Evolutionary conservation across 2,329 filamentous ascomycete species (phyloP).

Genomic region (Trichoderma sp.): DNA sequence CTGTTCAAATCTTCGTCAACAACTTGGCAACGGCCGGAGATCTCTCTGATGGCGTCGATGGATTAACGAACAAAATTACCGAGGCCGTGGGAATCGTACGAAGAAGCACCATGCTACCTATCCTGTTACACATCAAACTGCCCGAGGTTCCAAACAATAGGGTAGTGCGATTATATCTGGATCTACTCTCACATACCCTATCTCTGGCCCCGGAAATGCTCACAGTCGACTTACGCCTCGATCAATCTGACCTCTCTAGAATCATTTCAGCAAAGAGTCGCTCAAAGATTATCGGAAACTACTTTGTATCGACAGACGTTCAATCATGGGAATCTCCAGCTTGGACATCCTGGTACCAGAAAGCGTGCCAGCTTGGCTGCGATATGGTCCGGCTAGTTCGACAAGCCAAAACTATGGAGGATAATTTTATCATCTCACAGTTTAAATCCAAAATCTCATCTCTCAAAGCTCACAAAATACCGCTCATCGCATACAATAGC

Average conservation of each 20-base stretch:
- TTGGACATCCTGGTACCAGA: slow-evolving; percentile 13
- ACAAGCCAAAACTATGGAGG: slow-evolving; percentile 1
- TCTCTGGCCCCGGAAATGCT: slow-evolving; percentile 10
- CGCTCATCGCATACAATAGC: slow-evolving; percentile 4
- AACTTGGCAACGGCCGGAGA: background rate
- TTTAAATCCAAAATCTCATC: background rate
- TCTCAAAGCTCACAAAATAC: background rate
- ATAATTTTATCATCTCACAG: background rate
- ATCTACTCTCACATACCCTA: slow-evolving; percentile 1
- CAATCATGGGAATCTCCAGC: slow-evolving; percentile 5
- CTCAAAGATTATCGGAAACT: slow-evolving; percentile 8
- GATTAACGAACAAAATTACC: background rate
- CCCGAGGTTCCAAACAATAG: background rate
- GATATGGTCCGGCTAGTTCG: slow-evolving; percentile 2
- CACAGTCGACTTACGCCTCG: background rate
- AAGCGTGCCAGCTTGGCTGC: slow-evolving; percentile 3
- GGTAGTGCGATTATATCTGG: background rate
- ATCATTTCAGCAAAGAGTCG: slow-evolving; percentile 1
- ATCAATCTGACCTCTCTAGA: background rate
- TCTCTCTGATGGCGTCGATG: background rate
- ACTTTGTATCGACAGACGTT: slow-evolving; percentile 1
- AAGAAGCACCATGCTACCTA: slow-evolving; percentile 8
- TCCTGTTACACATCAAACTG: slow-evolving; percentile 1
- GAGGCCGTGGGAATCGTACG: slow-evolving; percentile 6
- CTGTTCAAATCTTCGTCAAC: slow-evolving; percentile 10